Evolutionary conservation across 2,329 filamentous ascomycete genomes (phyloP).

Genomic region (Stachybotrys elegans): DNA sequence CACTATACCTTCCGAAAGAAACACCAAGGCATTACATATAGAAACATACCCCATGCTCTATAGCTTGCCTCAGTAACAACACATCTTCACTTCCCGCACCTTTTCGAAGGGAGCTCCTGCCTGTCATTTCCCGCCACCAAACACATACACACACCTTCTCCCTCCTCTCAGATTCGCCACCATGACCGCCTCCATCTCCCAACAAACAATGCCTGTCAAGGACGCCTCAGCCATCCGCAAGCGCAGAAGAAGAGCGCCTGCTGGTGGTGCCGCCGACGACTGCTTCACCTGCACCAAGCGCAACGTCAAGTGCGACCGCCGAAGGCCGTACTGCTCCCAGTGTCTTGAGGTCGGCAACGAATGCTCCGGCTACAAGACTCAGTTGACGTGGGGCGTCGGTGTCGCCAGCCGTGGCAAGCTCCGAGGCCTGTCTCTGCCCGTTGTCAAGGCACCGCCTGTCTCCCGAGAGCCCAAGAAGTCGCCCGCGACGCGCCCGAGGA

Average conservation of each 20-base stretch:
- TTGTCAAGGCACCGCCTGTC: slow-evolving; percentile 56
- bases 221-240: slow-evolving; percentile 54
- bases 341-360: slow-evolving; percentile 89
- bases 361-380: slow-evolving; percentile 94
- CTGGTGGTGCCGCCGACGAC: slow-evolving; percentile 86
- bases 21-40: too few species aligned
- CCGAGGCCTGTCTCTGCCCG: slow-evolving; percentile 73
- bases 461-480: slow-evolving; percentile 44
- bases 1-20: too few species aligned
- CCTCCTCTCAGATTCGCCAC: slow-evolving; percentile 7
- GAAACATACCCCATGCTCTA: too few species aligned
- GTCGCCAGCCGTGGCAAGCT: slow-evolving; percentile 95
- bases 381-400: slow-evolving; percentile 92
- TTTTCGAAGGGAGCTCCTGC: too few species aligned
- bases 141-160: not conserved
- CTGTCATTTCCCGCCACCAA: not conserved
- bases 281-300: slow-evolving; percentile 91
- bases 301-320: slow-evolving; percentile 80
- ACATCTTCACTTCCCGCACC: too few species aligned
- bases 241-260: slow-evolving; percentile 80
- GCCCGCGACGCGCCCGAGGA: slow-evolving; percentile 35
- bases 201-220: slow-evolving; percentile 40
- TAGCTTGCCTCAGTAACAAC: too few species aligned
- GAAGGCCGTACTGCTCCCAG: slow-evolving; percentile 89
- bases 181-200: slow-evolving; percentile 46